A percentile compares a stretch with the other conserved stretches of the same genome.
These are phyloP conservation scores for Thozetella sp. DNA, from an alignment of 495 filamentous ascomycete species.

Conservation along the genomic window DNA sequence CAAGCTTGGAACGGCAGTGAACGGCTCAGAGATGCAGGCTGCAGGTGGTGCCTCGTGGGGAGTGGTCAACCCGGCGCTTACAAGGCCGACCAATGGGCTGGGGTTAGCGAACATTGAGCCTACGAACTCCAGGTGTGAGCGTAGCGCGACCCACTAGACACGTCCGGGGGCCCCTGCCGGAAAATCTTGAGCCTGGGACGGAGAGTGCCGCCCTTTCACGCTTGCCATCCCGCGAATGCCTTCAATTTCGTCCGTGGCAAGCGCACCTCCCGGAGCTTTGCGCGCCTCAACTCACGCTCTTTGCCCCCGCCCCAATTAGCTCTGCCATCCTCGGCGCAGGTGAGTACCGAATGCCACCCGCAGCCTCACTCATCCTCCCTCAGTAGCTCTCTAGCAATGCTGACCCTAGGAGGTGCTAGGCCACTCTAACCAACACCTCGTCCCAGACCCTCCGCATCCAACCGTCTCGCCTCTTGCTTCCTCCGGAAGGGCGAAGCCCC, in stretches of 20 bases:
- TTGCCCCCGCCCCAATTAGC: no score
- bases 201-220: slow-evolving; percentile 7
- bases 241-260: not conserved
- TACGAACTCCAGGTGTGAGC: not conserved
- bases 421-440: no score
- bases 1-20: not conserved
- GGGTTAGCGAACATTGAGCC: not conserved
- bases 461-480: no score
- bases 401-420: no score
- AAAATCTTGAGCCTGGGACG: slow-evolving; percentile 9
- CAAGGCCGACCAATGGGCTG: not conserved
- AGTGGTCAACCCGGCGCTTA: slow-evolving; percentile 1
- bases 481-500: no score
- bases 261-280: not conserved
- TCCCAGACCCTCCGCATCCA: no score
- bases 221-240: not conserved
- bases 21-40: not conserved
- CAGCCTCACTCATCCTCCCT: no score
- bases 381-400: no score
- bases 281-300: no score
- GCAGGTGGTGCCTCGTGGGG: not conserved
- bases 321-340: no score
- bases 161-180: slow-evolving; percentile 4
- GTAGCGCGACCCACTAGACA: not conserved
- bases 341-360: no score